phyloP scores from a whole-genome alignment of 495 filamentous ascomycete genomes.

The Penicillium argentinense region DNA sequence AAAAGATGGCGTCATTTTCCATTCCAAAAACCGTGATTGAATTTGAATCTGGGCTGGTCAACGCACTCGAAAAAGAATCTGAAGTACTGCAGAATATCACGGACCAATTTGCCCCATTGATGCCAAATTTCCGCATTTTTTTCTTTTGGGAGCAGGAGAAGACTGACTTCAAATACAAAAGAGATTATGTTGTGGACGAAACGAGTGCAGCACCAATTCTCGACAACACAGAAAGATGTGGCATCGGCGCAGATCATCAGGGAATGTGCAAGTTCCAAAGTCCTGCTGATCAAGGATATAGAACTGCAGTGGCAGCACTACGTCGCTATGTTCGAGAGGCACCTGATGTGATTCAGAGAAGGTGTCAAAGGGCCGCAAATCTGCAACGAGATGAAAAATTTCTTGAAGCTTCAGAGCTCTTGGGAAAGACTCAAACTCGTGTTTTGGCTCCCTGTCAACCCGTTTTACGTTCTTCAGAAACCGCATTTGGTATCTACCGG shows the following conservation, averaged over 20 bases:
- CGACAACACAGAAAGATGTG: constrained; percentile 10
- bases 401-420: constrained; percentile 7
- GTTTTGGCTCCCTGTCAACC: constrained; percentile 5
- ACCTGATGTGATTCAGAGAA: constrained; percentile 8
- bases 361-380: constrained; percentile 3
- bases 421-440: constrained; percentile 1
- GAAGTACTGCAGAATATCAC: constrained; percentile 43
- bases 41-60: constrained; percentile 23
- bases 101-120: constrained; percentile 43
- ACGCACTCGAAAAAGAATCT: constrained; percentile 33
- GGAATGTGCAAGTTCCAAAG: constrained; percentile 10
- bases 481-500: not conserved
- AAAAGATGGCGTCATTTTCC: constrained; percentile 16
- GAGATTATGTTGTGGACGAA: constrained; percentile 33
- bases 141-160: constrained; percentile 48
- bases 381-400: constrained; percentile 4
- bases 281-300: constrained; percentile 3
- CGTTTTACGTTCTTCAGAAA: not conserved
- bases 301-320: constrained; percentile 6
- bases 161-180: constrained; percentile 31
- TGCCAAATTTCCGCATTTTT: constrained; percentile 39
- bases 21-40: constrained; percentile 18
- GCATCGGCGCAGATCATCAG: constrained; percentile 6
- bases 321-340: constrained; percentile 9
- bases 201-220: constrained; percentile 34